phyloP scores from a whole-genome alignment of 805 yeast species.

The Candida lessepsii region DNA sequence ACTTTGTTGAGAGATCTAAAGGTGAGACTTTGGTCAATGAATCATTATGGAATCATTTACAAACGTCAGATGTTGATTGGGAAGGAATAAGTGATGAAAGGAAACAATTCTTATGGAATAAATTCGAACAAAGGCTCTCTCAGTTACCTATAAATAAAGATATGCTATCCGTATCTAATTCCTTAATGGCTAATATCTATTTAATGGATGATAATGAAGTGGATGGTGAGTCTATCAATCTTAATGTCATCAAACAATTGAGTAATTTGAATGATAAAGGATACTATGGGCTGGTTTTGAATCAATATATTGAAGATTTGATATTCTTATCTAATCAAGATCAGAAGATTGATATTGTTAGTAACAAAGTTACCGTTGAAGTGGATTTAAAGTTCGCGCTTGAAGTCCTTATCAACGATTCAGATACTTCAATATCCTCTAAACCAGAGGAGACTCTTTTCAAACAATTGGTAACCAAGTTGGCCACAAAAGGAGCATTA shows the following conservation, averaged over 20 bases:
- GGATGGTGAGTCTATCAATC: background rate
- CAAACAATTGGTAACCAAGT: background rate
- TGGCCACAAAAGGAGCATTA: conserved; percentile 11
- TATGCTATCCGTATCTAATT: conserved; percentile 45
- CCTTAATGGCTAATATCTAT: conserved; percentile 43
- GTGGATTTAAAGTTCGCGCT: background rate
- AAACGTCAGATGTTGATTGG: conserved; percentile 8
- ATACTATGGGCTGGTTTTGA: conserved; percentile 6
- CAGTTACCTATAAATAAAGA: conserved; percentile 10
- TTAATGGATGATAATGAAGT: conserved; percentile 17
- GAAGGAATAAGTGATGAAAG: background rate
- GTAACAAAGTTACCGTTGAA: background rate
- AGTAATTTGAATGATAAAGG: background rate
- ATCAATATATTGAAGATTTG: conserved; percentile 13
- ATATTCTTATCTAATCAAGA: conserved; percentile 1
- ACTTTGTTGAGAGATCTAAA: conserved; percentile 5
- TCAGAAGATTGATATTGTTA: background rate
- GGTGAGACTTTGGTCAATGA: conserved; percentile 5
- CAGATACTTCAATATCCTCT: background rate
- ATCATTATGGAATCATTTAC: conserved; percentile 10
- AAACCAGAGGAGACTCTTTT: background rate
- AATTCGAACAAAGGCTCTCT: conserved; percentile 5
- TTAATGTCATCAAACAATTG: background rate
- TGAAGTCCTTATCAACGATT: background rate
- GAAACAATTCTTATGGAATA: background rate